These are phyloP conservation scores for Pascua sp. DNA, from an alignment of 1,284 basidiomycete species.

Conservation along the genomic window DNA sequence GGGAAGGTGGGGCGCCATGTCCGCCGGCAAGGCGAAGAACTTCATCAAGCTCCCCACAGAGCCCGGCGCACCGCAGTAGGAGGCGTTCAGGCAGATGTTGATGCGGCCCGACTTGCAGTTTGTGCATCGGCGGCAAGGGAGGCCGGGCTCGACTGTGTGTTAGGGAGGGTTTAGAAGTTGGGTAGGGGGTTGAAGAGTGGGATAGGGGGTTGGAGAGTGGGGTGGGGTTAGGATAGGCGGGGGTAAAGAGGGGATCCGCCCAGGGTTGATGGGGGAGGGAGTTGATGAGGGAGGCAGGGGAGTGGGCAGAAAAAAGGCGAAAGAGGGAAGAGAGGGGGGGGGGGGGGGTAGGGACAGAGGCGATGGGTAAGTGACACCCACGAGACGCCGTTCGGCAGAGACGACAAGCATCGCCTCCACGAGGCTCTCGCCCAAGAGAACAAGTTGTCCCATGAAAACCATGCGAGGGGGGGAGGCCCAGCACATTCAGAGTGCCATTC, in stretches of 20 bases:
- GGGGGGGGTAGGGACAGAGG: too few relatives aligned
- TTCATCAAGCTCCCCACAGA: conserved; percentile 39
- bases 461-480: too few relatives aligned
- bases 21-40: conserved; percentile 43
- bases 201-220: neutral
- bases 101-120: conserved; percentile 66
- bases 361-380: too few relatives aligned
- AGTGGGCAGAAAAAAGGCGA: too few relatives aligned
- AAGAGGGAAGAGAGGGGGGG: too few relatives aligned
- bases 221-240: neutral
- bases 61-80: conserved; percentile 44
- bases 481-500: too few relatives aligned
- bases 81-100: conserved; percentile 52
- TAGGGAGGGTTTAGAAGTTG: too few relatives aligned
- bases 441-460: too few relatives aligned
- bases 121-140: conserved; percentile 50
- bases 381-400: too few relatives aligned
- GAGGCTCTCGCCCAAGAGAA: too few relatives aligned
- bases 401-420: too few relatives aligned
- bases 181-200: neutral
- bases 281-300: too few relatives aligned
- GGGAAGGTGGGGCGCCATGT: conserved; percentile 48
- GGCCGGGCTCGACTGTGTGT: conserved; percentile 57
- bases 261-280: neutral
- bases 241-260: neutral